phyloP scores from a whole-genome alignment of 2,329 filamentous ascomycete genomes.

The Stemphylium lycopersici region DNA sequence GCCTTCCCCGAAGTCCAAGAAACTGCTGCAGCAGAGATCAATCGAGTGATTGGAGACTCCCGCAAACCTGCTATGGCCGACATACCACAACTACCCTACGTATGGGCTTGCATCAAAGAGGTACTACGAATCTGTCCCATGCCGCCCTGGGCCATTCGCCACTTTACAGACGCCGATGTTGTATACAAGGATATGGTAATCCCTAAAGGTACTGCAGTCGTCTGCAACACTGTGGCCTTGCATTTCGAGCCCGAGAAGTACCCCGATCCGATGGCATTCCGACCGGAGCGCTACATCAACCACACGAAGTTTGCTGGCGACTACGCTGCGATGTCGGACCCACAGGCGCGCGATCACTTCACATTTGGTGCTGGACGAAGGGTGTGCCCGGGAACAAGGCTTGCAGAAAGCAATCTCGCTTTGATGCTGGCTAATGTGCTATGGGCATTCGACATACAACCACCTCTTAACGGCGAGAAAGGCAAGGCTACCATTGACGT shows the following conservation, averaged over 20 bases:
- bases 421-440: slow-evolving; percentile 26
- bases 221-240: slow-evolving; percentile 25
- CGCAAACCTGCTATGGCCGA: slow-evolving; percentile 10
- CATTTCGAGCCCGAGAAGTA: slow-evolving; percentile 34
- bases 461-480: slow-evolving; percentile 16
- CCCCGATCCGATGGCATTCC: slow-evolving; percentile 36
- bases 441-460: slow-evolving; percentile 35
- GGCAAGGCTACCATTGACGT: slow-evolving; percentile 42
- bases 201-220: slow-evolving; percentile 41
- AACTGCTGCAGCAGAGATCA: slow-evolving; percentile 16
- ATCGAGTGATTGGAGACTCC: slow-evolving; percentile 10
- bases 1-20: slow-evolving; percentile 14
- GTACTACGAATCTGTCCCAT: slow-evolving; percentile 37
- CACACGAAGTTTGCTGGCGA: slow-evolving; percentile 20
- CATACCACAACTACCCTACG: slow-evolving; percentile 20
- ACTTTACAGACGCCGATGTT: slow-evolving; percentile 33
- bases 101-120: slow-evolving; percentile 44
- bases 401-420: slow-evolving; percentile 32
- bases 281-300: slow-evolving; percentile 36
- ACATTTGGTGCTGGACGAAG: slow-evolving; percentile 31
- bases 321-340: slow-evolving; percentile 33
- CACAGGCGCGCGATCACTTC: slow-evolving; percentile 32
- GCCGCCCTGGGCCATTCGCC: slow-evolving; percentile 19
- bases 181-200: slow-evolving; percentile 43
- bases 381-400: slow-evolving; percentile 30